Evolutionary conservation across 257 asterid genomes (phyloP), one percentile per base, ranked within the genome.

Genomic region (Buddleja alternifolia): DNA sequence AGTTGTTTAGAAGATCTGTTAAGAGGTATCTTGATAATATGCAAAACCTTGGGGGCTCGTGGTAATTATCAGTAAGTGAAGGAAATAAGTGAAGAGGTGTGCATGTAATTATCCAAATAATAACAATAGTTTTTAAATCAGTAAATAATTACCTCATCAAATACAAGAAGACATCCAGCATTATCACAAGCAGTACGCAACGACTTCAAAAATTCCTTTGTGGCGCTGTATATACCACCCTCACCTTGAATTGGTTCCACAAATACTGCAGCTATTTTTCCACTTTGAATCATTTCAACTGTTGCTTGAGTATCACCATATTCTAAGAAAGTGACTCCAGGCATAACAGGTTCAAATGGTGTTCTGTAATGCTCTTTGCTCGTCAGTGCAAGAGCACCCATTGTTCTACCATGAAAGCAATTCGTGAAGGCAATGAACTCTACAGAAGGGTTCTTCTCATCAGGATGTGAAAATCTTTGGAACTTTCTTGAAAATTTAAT

Each of bases 161-260:
- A 89, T 21, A 91, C 90, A 73, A 94, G 97, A 78, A 91, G 95
- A 34, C 92, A 75, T 4, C 95, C 96, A 29, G 84, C 71, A 25
- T 70, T 54, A 76, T 93, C 96, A 80, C 97, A 93, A 1, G 96
- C 90, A 73, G 70, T 56, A 12, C 93, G 97, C 75, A 93, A 51
- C 3, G 95, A 78, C 63, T 82, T 86, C 74, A 90, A 64, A 29
- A 93, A 93, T 67, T 87, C 93, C 82, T 83, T 79, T 0, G 92
- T 74, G 8, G 97, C 92, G 50, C 91, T 83, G 52, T 87, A 73
- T 78, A 93, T 87, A n/a, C 97, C 99, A n/a, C 99, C 97, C 80
- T 93, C 99, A 48, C 99, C 99, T 73, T 93, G 97, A 72, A 93
- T 74, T 16, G 97, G 99, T 57, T 93, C 99, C 62, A 91, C 96